A percentile compares a stretch with the other conserved stretches of the same genome.
Evolutionary conservation across 306 rosid genomes (phyloP).

Genomic region (Trifolium pratense): DNA sequence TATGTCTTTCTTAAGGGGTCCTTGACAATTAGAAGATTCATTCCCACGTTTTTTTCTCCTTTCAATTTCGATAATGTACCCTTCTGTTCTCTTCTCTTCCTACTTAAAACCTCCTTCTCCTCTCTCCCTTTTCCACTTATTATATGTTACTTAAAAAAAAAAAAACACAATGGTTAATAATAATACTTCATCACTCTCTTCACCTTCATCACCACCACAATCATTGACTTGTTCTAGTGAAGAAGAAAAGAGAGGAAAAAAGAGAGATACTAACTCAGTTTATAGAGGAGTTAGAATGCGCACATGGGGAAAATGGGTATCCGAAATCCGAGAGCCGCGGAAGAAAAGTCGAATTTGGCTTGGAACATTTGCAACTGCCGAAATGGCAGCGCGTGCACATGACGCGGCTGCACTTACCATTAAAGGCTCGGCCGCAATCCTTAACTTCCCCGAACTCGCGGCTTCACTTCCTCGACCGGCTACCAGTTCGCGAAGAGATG

Average conservation of each 20-base stretch:
- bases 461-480: slow-evolving; percentile 72
- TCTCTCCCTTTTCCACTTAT: too few relatives aligned
- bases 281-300: slow-evolving; percentile 97
- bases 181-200: too few relatives aligned
- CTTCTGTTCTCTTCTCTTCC: too few relatives aligned
- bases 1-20: too few relatives aligned
- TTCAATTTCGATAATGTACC: too few relatives aligned
- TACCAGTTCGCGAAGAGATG: slow-evolving; percentile 77
- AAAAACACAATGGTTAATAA: slow-evolving; percentile 42
- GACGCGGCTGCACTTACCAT: slow-evolving; percentile 53
- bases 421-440: slow-evolving; percentile 87
- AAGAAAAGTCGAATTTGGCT: too few relatives aligned
- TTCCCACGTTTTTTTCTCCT: too few relatives aligned
- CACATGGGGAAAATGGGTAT: slow-evolving; percentile 63
- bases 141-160: neutral
- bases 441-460: slow-evolving; percentile 87
- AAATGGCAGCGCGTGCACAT: too few relatives aligned
- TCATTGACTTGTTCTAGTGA: slow-evolving; percentile 8
- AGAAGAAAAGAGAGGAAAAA: slow-evolving; percentile 43
- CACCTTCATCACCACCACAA: slow-evolving; percentile 15
- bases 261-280: slow-evolving; percentile 51
- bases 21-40: too few relatives aligned
- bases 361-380: too few relatives aligned
- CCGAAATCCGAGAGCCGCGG: too few relatives aligned
- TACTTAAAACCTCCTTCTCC: too few relatives aligned